Evolutionary conservation across 2,329 filamentous ascomycete species (phyloP).

Genomic region (Sarocladium kiliense): DNA sequence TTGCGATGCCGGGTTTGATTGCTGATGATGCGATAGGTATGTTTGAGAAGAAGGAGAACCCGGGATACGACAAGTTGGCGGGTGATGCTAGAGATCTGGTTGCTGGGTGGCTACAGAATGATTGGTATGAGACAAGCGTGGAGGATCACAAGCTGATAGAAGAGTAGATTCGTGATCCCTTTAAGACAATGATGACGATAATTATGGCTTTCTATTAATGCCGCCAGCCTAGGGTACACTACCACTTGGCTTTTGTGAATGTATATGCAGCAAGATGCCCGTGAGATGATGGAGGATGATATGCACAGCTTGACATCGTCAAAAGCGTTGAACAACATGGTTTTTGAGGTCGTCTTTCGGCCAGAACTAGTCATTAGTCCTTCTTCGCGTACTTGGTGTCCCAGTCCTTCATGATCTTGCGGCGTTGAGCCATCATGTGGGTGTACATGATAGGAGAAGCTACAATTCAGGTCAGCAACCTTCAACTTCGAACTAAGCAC

Average conservation of each 20-base stretch:
- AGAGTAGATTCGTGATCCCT: neutral
- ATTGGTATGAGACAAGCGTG: constrained; percentile 59
- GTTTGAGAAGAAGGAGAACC: constrained; percentile 69
- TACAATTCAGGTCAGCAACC: neutral
- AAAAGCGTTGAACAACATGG: neutral
- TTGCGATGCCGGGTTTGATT: neutral
- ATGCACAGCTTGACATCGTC: no score
- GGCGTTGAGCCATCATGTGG: constrained; percentile 89
- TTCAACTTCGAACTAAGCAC: neutral
- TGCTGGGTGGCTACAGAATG: constrained; percentile 56
- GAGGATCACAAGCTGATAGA: constrained; percentile 16
- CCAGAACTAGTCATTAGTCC: constrained; percentile 18
- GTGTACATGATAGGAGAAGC: constrained; percentile 56
- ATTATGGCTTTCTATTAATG: no score
- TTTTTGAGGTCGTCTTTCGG: neutral
- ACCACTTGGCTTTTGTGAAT: neutral
- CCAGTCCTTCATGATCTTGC: constrained; percentile 67
- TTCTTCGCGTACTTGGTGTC: constrained; percentile 39
- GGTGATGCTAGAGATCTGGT: constrained; percentile 61
- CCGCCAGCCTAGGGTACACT: neutral
- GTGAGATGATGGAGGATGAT: no score
- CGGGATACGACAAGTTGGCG: constrained; percentile 64
- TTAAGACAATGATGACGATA: neutral
- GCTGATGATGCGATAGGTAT: constrained; percentile 43
- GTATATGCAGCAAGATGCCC: neutral